Base-by-base conservation (phyloP, 23 red algal species). In the Agarophyton chilense region DNA sequence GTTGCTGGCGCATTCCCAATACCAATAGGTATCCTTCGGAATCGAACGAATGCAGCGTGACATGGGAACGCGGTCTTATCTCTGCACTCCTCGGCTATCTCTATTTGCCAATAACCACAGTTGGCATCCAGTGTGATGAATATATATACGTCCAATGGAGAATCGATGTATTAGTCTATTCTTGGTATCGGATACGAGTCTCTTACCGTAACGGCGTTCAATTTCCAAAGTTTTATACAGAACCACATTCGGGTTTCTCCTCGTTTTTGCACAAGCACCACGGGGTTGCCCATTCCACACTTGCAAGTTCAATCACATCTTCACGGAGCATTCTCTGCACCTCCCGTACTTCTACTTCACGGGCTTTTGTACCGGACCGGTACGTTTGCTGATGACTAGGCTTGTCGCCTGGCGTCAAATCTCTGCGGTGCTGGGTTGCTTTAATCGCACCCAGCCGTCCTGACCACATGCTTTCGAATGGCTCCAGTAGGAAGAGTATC, bases 151-250 rank as follows among this genome's bases (percentile, higher is more conserved):
- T 72, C 38, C 0, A 62, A 36, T 2, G 74, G 39, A 21, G 63
- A 87, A 43, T 87, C 82, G 9, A 87, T 68, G 33, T 29, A 87
- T 16, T 75, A 24, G 25, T 87, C 82, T 33, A 87, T 87, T 40
- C 82, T 26, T 32, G 82, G 82, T 64, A 87, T 72, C 0, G 80
- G 80, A 6, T 68, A 84, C 2, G 34, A 43, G 25, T 84, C 80
- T 46, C 60, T 63, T 4, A 60, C 58, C 53, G 21, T 84, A 6
- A 84, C 2, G 57, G 40, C 31, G 60, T 84, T 84, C 56, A 84
- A 58, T 18, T 57, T 36, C 22, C 49, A 12, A 4, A 72, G 72
- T 8, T 73, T 21, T 9, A 73, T 26, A n/a, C 67, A 73, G 43
- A 73, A 73, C 19, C 31, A 26, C 67, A 73, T 45, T 28, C 55